Base-by-base conservation (phyloP, 2,329 filamentous ascomycete species). In the Cladosporium colombiae region DNA sequence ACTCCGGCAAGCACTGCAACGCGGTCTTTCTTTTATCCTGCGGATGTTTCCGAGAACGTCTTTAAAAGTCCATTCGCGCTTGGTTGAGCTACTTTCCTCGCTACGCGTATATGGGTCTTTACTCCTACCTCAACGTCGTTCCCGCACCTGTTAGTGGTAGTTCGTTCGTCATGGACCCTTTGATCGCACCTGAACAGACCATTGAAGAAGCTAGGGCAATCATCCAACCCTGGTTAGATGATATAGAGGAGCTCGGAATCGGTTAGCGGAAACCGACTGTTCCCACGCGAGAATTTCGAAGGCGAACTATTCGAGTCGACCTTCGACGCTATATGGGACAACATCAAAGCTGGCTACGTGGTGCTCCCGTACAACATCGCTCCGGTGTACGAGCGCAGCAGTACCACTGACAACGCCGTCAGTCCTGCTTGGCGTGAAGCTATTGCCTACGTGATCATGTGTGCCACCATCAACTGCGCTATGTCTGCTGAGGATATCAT, bases 141-240 rank as follows among this genome's bases (percentile, higher is more conserved):
- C 29, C 53, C 3, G 10, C 49, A 10, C 23, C 52, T 11, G 52
- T 49, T 8, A 61, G 61, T 29, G 65, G 52, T 25, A 31, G 23
- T 8, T 44, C 52, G 72, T 8, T 77, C 73, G 71, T 73, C 73
- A 62, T 78, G 75, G 73, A 52, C 70, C 57, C 74, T 73, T 52
- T 77, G 75, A 65, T 67, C 73, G 53, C 68, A 74, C 8, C 69
- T 67, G 5, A 76, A 72, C 16, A 66, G 60, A 56, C 64, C 16
- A n/a, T 66, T 5, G 50, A 59, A 8, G 56, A 68, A 13, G 37
- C 66, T 13, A 62, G 66, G 40, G 33, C 52, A 18, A 40, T 68
- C n/a, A 40, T 77, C 16, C 73, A 77, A 65, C 66, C 71, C 1
- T 66, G 64, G 64, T 18, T 68, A 6, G 44, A 55, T 16, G 55